Evolutionary conservation across 2,329 filamentous ascomycete genomes (phyloP), one percentile per base, ranked within the genome.

Genomic region (Exserohilum rostratum): DNA sequence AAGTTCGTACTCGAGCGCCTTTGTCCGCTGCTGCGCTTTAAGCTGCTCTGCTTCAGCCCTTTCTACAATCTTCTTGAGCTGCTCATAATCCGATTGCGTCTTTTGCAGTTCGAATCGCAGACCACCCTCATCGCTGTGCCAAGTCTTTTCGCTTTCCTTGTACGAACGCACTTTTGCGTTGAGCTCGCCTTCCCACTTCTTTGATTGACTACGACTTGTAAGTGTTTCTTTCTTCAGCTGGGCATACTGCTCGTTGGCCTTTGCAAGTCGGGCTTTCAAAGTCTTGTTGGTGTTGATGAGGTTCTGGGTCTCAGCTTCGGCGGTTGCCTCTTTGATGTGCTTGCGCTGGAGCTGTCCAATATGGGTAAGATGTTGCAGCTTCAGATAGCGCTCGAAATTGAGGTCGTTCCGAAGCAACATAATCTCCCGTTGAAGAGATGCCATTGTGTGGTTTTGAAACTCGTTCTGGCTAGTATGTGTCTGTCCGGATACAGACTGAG

Each of bases 341-440:
- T 87, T 87, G 12, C 89, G 83, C 62, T 90, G 87, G 37, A 95
- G 77, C 66, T 91, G 89, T 1, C 90, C 90, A 68, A 95, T 93
- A 55, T 93, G 90, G 2, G 87, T 85, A 61, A 93, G 85, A 71
- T 93, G 90, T 67, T 95, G 90, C 60, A 91, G 86, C 70, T 93
- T 93, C 66, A 93, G 82, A 73, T 91, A 93, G 22, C 89, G 83
- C 72, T 95, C 91, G 67, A 93, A 95, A 61, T 89, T 90, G 38
- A 95, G 79, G 64, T 95, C 90, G 58, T 93, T 95, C 39, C 88
- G 86, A 10, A 95, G 75, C 2, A 93, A 77, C 48, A 91, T 83
- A n/a, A 91, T 84, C 64, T 92, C 88, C 37, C 88, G 84, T 61
- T 91, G 87, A 3, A 95, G 77, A 82, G 72, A 70, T 6, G 73